Evolutionary conservation across 2,329 filamentous ascomycete species (phyloP).

Genomic region (Verruconis gallopava): DNA sequence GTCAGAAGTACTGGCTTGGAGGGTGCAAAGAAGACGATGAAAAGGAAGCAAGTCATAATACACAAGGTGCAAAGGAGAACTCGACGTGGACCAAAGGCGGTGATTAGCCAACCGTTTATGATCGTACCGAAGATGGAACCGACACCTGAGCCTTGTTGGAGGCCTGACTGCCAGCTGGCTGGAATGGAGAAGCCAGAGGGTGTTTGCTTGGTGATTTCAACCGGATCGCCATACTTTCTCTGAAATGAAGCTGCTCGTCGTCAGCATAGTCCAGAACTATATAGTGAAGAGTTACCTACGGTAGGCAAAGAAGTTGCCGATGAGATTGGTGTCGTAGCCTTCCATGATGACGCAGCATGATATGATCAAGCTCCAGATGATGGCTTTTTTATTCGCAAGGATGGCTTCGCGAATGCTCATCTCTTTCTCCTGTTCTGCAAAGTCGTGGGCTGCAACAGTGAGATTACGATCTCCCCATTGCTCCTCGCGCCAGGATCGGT

Average conservation of each 20-base stretch:
- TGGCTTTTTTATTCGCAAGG: constrained; percentile 73
- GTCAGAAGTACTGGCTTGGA: constrained; percentile 30
- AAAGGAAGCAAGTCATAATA: constrained; percentile 30
- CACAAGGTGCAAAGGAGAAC: constrained; percentile 29
- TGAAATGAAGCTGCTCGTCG: constrained; percentile 32
- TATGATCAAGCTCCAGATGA: constrained; percentile 71
- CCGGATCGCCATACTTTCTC: constrained; percentile 28
- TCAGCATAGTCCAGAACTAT: background rate
- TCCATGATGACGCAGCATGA: constrained; percentile 91
- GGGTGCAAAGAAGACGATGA: constrained; percentile 38
- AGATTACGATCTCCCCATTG: too few relatives aligned
- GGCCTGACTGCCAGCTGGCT: constrained; percentile 33
- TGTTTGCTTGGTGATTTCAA: constrained; percentile 25
- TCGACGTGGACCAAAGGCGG: constrained; percentile 33
- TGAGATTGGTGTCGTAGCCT: constrained; percentile 69
- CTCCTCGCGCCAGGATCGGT: too few relatives aligned
- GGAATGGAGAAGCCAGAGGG: constrained; percentile 31
- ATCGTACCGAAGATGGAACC: constrained; percentile 35
- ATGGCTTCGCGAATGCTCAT: constrained; percentile 51
- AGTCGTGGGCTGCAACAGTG: too few relatives aligned
- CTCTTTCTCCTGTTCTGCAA: too few relatives aligned
- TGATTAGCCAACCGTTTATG: constrained; percentile 34
- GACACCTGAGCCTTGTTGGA: constrained; percentile 34
- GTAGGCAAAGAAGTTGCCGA: constrained; percentile 62
- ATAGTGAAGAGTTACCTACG: too few relatives aligned